These are phyloP conservation scores for Eucalyptus shirleyi DNA, from an alignment of 345 rosid genomes.

Conservation along the genomic window DNA sequence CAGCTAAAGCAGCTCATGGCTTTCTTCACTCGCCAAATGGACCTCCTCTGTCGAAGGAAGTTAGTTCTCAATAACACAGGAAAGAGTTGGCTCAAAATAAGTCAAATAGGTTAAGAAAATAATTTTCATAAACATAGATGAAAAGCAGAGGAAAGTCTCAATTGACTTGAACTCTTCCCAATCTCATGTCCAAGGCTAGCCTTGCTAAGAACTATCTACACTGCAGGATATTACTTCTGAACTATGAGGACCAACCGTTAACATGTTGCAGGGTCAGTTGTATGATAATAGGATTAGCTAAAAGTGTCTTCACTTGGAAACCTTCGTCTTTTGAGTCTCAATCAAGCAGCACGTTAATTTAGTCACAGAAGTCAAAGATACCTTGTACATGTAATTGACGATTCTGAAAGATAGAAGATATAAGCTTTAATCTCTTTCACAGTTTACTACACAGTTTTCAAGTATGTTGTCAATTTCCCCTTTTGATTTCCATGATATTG, in stretches of 20 bases:
- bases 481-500: background rate
- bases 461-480: background rate
- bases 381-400: background rate
- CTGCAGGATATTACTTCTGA: background rate
- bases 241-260: background rate
- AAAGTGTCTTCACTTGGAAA: background rate
- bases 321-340: background rate
- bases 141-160: background rate
- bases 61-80: background rate
- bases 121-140: background rate
- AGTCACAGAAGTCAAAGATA: background rate
- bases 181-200: background rate
- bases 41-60: background rate
- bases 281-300: background rate
- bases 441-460: background rate
- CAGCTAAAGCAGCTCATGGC: slow-evolving; percentile 81
- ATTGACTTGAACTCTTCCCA: background rate
- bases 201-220: background rate
- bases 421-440: background rate
- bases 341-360: background rate
- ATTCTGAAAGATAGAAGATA: background rate
- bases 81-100: background rate
- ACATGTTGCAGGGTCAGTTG: background rate
- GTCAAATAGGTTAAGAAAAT: background rate
- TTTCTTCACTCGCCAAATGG: background rate